Evolutionary conservation across 306 rosid genomes (phyloP).

Genomic region (Inga laurina): DNA sequence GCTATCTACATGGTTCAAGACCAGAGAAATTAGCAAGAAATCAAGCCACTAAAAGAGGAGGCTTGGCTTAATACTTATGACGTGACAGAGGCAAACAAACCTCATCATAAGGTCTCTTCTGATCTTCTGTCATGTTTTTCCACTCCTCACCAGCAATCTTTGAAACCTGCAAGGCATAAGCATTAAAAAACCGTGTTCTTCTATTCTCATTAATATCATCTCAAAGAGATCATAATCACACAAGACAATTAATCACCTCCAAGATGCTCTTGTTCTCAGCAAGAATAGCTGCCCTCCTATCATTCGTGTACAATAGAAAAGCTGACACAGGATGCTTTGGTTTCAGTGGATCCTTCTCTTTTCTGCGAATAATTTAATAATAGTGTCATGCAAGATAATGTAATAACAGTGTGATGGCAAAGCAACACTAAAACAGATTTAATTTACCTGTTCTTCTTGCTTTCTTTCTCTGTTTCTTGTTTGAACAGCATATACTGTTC

Average conservation of each 20-base stretch:
- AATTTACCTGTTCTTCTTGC: slow-evolving; percentile 63
- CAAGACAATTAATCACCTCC: slow-evolving; percentile 47
- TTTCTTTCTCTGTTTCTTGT: slow-evolving; percentile 64
- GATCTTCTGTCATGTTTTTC: slow-evolving; percentile 75
- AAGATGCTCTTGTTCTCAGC: slow-evolving; percentile 59
- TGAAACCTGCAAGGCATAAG: slow-evolving; percentile 46
- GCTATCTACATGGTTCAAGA: slow-evolving; percentile 51
- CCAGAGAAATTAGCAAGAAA: background rate
- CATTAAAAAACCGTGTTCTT: background rate
- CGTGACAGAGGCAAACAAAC: slow-evolving; percentile 37
- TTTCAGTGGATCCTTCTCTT: slow-evolving; percentile 88
- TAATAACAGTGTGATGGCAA: background rate
- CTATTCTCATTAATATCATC: background rate
- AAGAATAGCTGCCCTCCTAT: slow-evolving; percentile 63
- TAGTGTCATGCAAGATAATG: background rate
- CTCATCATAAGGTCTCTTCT: slow-evolving; percentile 80
- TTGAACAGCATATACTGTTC: slow-evolving; percentile 84
- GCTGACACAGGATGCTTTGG: slow-evolving; percentile 93
- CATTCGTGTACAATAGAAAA: slow-evolving; percentile 72
- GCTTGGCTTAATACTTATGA: background rate
- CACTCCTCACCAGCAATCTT: slow-evolving; percentile 85
- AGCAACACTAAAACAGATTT: background rate
- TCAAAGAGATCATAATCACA: background rate
- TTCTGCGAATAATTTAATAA: slow-evolving; percentile 42
- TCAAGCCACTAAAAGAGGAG: background rate